These are phyloP conservation scores for Cladorrhinum sp. DNA, from an alignment of 2,329 filamentous ascomycete genomes.

Conservation along the genomic window DNA sequence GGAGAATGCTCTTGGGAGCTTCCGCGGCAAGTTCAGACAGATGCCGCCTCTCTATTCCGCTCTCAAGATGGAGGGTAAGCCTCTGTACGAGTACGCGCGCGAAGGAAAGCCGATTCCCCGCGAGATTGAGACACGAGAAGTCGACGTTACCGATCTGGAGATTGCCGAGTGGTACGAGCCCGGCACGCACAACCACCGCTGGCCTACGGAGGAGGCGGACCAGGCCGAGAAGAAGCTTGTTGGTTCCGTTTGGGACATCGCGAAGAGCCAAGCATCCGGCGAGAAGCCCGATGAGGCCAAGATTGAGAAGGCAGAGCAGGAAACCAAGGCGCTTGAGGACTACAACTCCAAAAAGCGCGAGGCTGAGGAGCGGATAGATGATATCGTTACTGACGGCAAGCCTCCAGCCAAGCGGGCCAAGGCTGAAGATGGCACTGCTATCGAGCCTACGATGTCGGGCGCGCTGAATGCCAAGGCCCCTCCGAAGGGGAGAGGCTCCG, in stretches of 20 bases:
- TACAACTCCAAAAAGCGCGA: constrained; percentile 57
- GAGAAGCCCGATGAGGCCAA: constrained; percentile 44
- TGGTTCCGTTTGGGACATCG: constrained; percentile 65
- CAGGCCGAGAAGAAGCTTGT: constrained; percentile 72
- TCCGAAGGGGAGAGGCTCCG: constrained; percentile 47
- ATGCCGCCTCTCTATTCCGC: constrained; percentile 91
- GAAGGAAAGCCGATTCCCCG: constrained; percentile 82
- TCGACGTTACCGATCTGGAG: constrained; percentile 75
- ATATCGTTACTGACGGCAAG: constrained; percentile 48
- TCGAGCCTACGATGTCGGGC: constrained; percentile 54
- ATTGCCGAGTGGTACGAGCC: constrained; percentile 82
- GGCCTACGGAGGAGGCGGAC: constrained; percentile 76
- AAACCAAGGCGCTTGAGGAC: constrained; percentile 52
- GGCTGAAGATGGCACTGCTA: constrained; percentile 19
- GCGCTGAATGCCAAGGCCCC: constrained; percentile 49
- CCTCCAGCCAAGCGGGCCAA: constrained; percentile 27
- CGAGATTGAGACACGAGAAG: constrained; percentile 76
- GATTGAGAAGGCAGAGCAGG: constrained; percentile 53
- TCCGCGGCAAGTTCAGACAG: constrained; percentile 82
- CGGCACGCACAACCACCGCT: constrained; percentile 73
- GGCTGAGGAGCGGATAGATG: constrained; percentile 57
- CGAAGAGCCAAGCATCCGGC: constrained; percentile 50
- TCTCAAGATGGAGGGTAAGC: constrained; percentile 88
- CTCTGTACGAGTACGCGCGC: constrained; percentile 91
- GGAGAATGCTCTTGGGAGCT: constrained; percentile 69